Base-by-base conservation (phyloP, 441 rosid species). In the Erysimum pusillum region DNA sequence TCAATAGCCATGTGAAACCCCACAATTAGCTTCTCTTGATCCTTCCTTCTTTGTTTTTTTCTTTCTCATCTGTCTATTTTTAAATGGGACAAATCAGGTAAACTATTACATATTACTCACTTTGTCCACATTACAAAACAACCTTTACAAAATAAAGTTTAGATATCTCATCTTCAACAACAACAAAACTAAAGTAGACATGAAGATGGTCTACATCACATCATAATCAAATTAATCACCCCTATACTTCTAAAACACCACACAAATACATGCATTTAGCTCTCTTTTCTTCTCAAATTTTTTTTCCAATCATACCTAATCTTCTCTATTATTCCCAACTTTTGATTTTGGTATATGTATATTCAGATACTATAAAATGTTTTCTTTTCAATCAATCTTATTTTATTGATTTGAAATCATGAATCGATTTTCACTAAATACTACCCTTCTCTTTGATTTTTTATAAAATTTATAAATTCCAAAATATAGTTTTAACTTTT, bases 151-250 rank as follows among this genome's bases (percentile, higher is more conserved):
- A 78, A 60, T 14, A 52, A 78, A 73, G 74, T 73, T 42, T 51
- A 66, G 41, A 72, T 58, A 59, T 22, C 18, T 42, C 61, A 73
- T 73, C 52, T 67, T 67, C 74, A 52, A 51, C 74, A 52, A 73
- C 70, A 53, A 78, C 78, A n/a, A 73, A 60, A 76, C 11, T 65
- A 82, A 85, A 82, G 79, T 45, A 63, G n/a, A 31, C 63, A 48
- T 52, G 68, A 54, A 74, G 76, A 83, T 76, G 79, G 67, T 73
- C 48, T 77, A 76, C 78, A 78, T 63, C 74, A 73, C 69, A 31
- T 45, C 75, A 82, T 79, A 65, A 87, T 81, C 73, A 76, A 84
- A 75, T 80, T 83, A 82, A 84, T 83, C 80, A 86, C 18, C 73
- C 70, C 41, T 74, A 76, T 76, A 85, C 63, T 80, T 84, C 88